Conservation (phyloP, 2,329 filamentous ascomycete species). For the Colletotrichum sp. region DNA sequence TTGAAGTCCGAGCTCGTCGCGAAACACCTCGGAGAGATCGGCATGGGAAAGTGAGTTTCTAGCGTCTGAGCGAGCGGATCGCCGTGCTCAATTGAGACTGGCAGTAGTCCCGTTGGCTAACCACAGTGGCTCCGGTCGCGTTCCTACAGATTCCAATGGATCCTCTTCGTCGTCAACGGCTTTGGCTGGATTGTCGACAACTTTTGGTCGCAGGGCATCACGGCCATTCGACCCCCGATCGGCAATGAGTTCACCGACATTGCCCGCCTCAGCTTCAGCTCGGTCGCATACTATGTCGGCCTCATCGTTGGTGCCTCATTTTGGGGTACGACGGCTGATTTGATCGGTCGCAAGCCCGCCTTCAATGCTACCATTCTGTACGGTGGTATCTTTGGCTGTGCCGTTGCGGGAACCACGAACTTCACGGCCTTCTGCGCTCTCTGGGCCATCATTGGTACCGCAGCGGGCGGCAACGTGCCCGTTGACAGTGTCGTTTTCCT, state of each 20-base stretch:
- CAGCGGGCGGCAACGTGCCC: constrained; percentile 53
- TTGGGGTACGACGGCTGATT: constrained; percentile 46
- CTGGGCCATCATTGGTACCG: constrained; percentile 52
- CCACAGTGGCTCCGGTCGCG: neutral
- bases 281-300: constrained; percentile 43
- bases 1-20: constrained; percentile 37
- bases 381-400: constrained; percentile 59
- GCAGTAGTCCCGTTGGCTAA: neutral
- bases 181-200: constrained; percentile 52
- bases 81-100: neutral
- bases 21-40: constrained; percentile 31
- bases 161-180: constrained; percentile 49
- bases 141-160: constrained; percentile 41
- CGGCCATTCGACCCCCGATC: constrained; percentile 35
- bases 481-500: constrained; percentile 58
- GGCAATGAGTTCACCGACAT: constrained; percentile 38
- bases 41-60: constrained; percentile 36
- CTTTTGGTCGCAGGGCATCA: constrained; percentile 41
- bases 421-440: constrained; percentile 62
- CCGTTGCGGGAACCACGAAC: constrained; percentile 61
- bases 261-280: constrained; percentile 33
- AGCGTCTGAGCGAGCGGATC: neutral
- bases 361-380: constrained; percentile 51
- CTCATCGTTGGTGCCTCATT: constrained; percentile 50
- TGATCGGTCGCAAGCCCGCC: constrained; percentile 46